Base-by-base conservation (phyloP, 352 stramenopile species). In the Pythium phragmitis region DNA sequence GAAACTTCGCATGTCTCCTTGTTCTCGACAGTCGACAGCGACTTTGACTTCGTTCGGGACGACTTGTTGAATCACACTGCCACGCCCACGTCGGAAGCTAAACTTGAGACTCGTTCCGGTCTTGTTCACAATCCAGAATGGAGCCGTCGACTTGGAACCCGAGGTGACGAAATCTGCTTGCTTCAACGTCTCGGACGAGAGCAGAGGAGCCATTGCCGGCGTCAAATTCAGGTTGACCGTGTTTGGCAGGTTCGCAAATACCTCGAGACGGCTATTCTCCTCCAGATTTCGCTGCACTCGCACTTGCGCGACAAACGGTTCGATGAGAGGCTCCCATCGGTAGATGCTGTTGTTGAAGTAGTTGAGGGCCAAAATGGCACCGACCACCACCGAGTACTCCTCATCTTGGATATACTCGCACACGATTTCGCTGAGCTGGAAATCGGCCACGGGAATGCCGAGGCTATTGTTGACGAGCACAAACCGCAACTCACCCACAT, bases 261-360 rank as follows among this genome's bases (percentile, higher is more conserved):
- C 69, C 70, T 96, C 82, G 13, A 92, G 73, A 13, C 77, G 71
- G 45, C 81, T 89, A 34, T 90, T 88, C 45, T 88, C 78, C 48
- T 91, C 80, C 13, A 94, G 56, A 21, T 75, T 74, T 4, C 83
- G 80, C 65, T 89, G 78, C 19, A 91, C 75, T 41, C 82, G 82
- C 60, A 94, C 77, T 64, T 96, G 85, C 12, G 85, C 68, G 19
- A 89, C 74, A 50, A 96, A 94, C 19, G 87, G 87, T 54, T 96
- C 87, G 14, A 96, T 73, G 3, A 96, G 68, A 21, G 87, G 87
- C 62, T 96, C 87, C 87, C 87, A 96, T 53, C 85, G 80, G 55
- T 96, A 96, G 60, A 96, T 96, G 54, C 87, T 94, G 69, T 96
- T 96, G 74, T 96, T 96, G 69, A 96, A 96, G 62, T 94, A 96